Base-by-base conservation (phyloP, 1,284 basidiomycete genomes). In the Puccinia novopanici region DNA sequence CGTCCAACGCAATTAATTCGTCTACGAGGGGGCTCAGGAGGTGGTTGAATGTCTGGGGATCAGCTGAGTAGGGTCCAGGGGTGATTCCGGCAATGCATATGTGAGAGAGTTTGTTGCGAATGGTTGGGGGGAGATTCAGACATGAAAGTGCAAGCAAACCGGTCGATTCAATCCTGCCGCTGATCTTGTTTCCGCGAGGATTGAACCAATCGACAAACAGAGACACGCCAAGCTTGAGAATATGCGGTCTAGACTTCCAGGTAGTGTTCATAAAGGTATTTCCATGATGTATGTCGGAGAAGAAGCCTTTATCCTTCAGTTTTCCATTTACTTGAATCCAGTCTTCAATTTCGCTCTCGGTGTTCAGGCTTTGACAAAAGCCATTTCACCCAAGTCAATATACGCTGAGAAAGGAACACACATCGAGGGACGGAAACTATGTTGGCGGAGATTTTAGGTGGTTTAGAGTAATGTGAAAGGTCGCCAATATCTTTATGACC, bases 141-240 rank as follows among this genome's bases (percentile, higher is more conserved):
- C 75, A 77, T 0, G 30, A 61, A 34, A 77, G 19, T 9, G 75
- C 50, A 55, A 77, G 19, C 6, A 77, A 3, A 9, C 75, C 75
- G 3, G 50, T 37, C 37, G 61, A 54, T 55, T 77, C n/a, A 0
- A 22, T 40, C 10, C 24, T 77, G 5, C 75, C 63, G 13, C 27
- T 42, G 19, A 57, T 50, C 8, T 77, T 77, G 19, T 77, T 77
- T 40, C 75, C 50, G 19, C 52, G 30, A 9, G 52, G 61, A 52
- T 77, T 77, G 50, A 77, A 77, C 75, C 75, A 68, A 27, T 77
- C 48, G 57, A 77, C 59, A 52, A 70, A 77, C 40, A 77, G 37
- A 55, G 63, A 67, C 3, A 77, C 1, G 1, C 15, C 65, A 3
- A 77, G 12, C 8, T 77, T 67, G 27, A 77, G 52, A 22, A 50